A percentile compares a stretch with the other conserved stretches of the same genome.
Evolutionary conservation across 345 rosid species (phyloP).

Genomic region (Eutrema heterophyllum): DNA sequence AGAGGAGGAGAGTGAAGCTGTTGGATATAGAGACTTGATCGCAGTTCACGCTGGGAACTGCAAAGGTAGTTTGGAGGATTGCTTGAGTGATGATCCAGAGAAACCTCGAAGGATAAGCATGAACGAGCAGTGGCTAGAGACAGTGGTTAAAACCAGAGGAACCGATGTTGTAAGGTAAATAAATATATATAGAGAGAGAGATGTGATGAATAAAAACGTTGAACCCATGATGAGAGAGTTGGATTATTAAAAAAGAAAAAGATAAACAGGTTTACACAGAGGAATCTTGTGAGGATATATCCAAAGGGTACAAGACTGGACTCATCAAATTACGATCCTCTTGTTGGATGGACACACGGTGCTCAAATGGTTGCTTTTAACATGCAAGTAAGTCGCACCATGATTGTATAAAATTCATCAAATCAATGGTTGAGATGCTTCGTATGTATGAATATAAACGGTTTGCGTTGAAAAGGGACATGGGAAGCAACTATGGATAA

Average conservation of each 20-base stretch:
- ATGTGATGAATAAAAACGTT: neutral
- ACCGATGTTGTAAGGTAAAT: slow-evolving; percentile 38
- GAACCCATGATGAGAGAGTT: neutral
- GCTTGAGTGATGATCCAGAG: slow-evolving; percentile 36
- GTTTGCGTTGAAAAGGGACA: slow-evolving; percentile 46
- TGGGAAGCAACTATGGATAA: slow-evolving; percentile 68
- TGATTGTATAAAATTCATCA: neutral
- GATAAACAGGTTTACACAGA: slow-evolving; percentile 55
- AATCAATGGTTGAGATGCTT: neutral
- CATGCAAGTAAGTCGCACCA: slow-evolving; percentile 62
- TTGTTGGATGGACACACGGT: slow-evolving; percentile 81
- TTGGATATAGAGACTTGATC: slow-evolving; percentile 50
- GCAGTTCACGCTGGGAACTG: slow-evolving; percentile 61
- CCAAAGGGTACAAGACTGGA: slow-evolving; percentile 66
- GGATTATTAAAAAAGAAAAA: neutral
- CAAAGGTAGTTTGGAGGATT: slow-evolving; percentile 33
- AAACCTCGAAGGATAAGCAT: slow-evolving; percentile 58
- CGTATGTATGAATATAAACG: neutral
- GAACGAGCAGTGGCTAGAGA: slow-evolving; percentile 59
- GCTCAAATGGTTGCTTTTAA: slow-evolving; percentile 99
- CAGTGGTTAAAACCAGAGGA: slow-evolving; percentile 35
- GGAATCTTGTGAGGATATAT: slow-evolving; percentile 65
- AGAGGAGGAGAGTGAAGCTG: slow-evolving; percentile 25
- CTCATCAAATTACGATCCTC: slow-evolving; percentile 81
- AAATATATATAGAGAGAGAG: neutral